These are phyloP conservation scores for Hypocrella siamensis DNA, from an alignment of 2,329 filamentous ascomycete species.

Conservation along the genomic window DNA sequence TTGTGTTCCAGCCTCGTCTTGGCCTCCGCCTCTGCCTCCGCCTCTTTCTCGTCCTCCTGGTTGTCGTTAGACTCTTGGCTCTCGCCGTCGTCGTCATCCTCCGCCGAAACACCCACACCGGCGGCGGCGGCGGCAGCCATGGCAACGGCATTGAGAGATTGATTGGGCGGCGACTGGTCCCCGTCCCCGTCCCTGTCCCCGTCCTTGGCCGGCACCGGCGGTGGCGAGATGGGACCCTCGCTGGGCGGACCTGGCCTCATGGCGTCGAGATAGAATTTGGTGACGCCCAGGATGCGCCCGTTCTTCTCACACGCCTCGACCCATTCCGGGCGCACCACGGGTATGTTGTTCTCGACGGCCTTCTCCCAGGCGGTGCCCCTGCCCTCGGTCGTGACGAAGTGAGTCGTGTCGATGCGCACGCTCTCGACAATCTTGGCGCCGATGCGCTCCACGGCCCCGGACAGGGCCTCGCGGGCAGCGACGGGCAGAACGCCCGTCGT, in stretches of 20 bases:
- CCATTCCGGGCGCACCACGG: conserved; percentile 93
- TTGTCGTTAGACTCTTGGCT: background rate
- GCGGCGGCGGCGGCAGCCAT: conserved; percentile 7
- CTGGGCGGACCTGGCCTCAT: conserved; percentile 28
- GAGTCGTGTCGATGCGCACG: conserved; percentile 92
- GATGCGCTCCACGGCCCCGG: conserved; percentile 66
- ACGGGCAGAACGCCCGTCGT: conserved; percentile 75
- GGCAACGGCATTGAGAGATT: no score
- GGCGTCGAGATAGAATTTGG: conserved; percentile 91
- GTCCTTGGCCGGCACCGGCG: conserved; percentile 13
- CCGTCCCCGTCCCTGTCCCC: conserved; percentile 6
- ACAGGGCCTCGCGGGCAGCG: conserved; percentile 55
- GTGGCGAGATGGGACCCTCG: conserved; percentile 17
- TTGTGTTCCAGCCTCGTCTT: conserved; percentile 40
- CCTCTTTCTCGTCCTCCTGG: background rate
- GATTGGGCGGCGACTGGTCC: no score
- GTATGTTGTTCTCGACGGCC: conserved; percentile 94
- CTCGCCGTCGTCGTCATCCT: conserved; percentile 11
- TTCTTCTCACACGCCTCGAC: conserved; percentile 90
- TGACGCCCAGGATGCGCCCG: conserved; percentile 82
- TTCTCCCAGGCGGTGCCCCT: conserved; percentile 87
- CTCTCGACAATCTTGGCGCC: conserved; percentile 82
- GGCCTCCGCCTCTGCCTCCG: conserved; percentile 21
- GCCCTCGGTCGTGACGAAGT: conserved; percentile 94
- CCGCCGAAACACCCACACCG: conserved; percentile 8